phyloP scores from a whole-genome alignment of 1,284 basidiomycete genomes.

The Singerocomus inundabilis region DNA sequence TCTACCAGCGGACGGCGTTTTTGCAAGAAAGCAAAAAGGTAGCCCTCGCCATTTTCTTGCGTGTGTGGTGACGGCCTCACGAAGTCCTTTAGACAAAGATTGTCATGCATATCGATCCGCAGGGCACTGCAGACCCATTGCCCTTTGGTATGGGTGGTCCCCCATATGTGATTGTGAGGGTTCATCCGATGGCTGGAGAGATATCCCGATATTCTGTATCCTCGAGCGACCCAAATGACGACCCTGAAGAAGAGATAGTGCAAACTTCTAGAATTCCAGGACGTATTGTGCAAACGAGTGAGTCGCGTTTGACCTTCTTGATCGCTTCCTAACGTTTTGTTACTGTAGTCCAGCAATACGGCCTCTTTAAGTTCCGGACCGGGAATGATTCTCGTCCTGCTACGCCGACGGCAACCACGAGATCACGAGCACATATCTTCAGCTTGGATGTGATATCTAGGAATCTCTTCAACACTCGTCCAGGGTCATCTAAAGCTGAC shows the following conservation, averaged over 20 bases:
- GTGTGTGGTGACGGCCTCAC: conserved; percentile 6
- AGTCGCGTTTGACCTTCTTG: conserved; percentile 27
- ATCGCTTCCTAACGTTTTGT: conserved; percentile 5
- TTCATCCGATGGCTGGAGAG: conserved; percentile 81
- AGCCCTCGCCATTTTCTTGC: conserved; percentile 10
- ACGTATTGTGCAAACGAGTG: conserved; percentile 78
- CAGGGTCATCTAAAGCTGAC: conserved; percentile 62
- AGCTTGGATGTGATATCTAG: conserved; percentile 82
- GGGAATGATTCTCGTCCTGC: conserved; percentile 72
- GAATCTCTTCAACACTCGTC: conserved; percentile 66
- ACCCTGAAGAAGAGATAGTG: conserved; percentile 79
- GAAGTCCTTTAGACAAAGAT: conserved; percentile 68
- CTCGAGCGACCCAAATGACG: conserved; percentile 70
- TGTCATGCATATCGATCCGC: conserved; percentile 77
- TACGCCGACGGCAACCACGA: conserved; percentile 68
- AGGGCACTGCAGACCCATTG: conserved; percentile 70
- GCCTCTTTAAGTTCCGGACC: conserved; percentile 81
- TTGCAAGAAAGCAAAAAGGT: conserved; percentile 77
- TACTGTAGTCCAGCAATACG: conserved; percentile 75
- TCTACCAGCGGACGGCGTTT: conserved; percentile 79
- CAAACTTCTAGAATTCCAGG: conserved; percentile 70
- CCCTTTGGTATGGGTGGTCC: conserved; percentile 67
- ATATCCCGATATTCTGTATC: conserved; percentile 74
- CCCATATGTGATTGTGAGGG: conserved; percentile 70
- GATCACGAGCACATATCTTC: conserved; percentile 78